These are phyloP conservation scores for Candida fluviatilis DNA, from an alignment of 805 yeast species.

Conservation along the genomic window DNA sequence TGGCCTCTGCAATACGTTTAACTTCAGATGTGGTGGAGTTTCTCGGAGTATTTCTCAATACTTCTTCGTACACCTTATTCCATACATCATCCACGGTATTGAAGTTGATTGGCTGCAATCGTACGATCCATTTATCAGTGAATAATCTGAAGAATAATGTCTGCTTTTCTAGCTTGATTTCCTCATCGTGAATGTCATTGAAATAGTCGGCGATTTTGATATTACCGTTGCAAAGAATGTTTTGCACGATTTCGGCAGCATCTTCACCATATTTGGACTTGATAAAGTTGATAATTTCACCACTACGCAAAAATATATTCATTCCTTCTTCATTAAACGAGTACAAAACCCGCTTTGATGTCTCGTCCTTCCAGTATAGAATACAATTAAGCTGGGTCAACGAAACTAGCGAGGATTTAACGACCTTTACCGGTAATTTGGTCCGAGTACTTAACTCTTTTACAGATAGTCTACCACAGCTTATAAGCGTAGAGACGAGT, in stretches of 20 bases:
- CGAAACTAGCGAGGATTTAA: constrained; percentile 67
- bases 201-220: constrained; percentile 50
- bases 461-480: constrained; percentile 63
- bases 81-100: constrained; percentile 37
- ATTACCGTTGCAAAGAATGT: constrained; percentile 66
- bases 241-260: constrained; percentile 61
- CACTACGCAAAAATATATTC: constrained; percentile 64
- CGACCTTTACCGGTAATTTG: constrained; percentile 43
- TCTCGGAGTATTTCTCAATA: constrained; percentile 33
- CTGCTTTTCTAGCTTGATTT: constrained; percentile 16
- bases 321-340: constrained; percentile 61
- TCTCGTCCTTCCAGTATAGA: constrained; percentile 44
- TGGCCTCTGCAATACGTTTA: constrained; percentile 53
- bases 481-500: constrained; percentile 55
- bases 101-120: constrained; percentile 27
- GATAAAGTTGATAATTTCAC: constrained; percentile 61
- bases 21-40: constrained; percentile 34
- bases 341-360: constrained; percentile 42
- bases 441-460: constrained; percentile 48
- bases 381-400: constrained; percentile 78
- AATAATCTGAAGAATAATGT: constrained; percentile 24
- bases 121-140: constrained; percentile 34
- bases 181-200: constrained; percentile 16
- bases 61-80: constrained; percentile 32
- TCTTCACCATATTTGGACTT: constrained; percentile 41